Evolutionary conservation across 208 protist species (phyloP), one percentile per base, ranked within the genome.

Genomic region (Leptomonas seymouri): DNA sequence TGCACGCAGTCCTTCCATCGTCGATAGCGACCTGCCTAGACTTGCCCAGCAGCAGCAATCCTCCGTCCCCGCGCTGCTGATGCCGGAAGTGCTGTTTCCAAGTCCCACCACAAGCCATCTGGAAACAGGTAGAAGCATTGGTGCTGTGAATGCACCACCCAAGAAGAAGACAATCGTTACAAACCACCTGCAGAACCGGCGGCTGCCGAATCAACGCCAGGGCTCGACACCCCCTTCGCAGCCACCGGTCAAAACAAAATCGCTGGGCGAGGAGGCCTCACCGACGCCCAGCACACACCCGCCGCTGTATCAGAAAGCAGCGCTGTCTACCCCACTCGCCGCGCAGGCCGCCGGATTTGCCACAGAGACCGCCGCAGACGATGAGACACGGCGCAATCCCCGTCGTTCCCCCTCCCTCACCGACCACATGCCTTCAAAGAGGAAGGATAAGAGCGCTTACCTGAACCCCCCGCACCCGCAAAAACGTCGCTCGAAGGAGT

Each of bases 81-180:
- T 55, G 48, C 42, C 45, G n/a, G 55, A 57, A 11, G 34, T 42
- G 16, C 21, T 48, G 2, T 0, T n/a, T 6, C n/a, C 23, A 7
- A 56, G 45, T 36, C 31, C 3, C 30, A 49, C 42, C 31, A 59
- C 23, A 20, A 30, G 0, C 0, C 7, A 54, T n/a, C 5, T 12
- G 25, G 15, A 30, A 7, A 34, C 8, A 28, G 36, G 39, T 3
- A 31, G 48, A 20, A 34, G 20, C 41, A 18, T 0, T 30, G 55
- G 30, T 45, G 36, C 15, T 6, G 31, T 36, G 21, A 27, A 48
- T 4, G 8, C 49, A 49, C 41, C 28, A 16, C n/a, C 54, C 25
- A 41, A 46, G 8, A 76, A 74, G 25, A 81, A 84, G 46, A 86
- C 72, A 3, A 34, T 90, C 31, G 67, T 84, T 11, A 79, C 70